phyloP scores from a whole-genome alignment of 345 rosid species.

The Ricinus communis region DNA sequence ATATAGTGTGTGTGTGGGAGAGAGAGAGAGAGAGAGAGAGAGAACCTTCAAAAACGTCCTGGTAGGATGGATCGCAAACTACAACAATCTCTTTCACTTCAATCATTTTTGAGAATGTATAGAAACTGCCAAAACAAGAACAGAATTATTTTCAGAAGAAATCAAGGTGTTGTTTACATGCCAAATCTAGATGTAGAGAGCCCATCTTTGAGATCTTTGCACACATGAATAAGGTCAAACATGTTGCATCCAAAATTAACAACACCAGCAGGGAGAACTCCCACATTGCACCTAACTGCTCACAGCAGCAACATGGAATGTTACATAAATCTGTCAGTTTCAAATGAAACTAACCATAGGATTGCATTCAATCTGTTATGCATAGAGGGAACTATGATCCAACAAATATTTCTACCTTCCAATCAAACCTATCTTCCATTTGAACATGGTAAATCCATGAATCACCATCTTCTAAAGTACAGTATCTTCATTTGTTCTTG shows the following conservation, averaged over 20 bases:
- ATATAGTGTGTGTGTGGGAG: no score
- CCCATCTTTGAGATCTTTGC: neutral
- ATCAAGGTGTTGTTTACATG: neutral
- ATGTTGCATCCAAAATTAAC: neutral
- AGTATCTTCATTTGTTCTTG: neutral
- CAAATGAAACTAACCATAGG: neutral
- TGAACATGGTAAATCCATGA: neutral
- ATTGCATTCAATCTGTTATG: neutral
- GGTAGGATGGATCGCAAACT: conserved; percentile 94
- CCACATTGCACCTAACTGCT: neutral
- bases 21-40: neutral
- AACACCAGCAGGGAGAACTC: neutral
- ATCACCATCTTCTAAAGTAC: neutral
- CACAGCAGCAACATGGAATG: neutral
- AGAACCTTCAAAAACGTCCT: conserved; percentile 83
- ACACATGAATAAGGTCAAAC: neutral
- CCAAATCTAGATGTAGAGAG: conserved; percentile 2
- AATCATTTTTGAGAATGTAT: conserved; percentile 69
- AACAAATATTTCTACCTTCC: neutral
- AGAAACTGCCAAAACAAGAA: conserved; percentile 52
- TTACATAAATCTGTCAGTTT: neutral
- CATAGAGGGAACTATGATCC: no score
- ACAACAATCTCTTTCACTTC: conserved; percentile 90
- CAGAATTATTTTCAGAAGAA: conserved; percentile 11
- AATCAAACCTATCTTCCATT: conserved; percentile 2